Percentiles rank a stretch among this genome's conserved stretches.
phyloP scores from a whole-genome alignment of 345 rosid genomes.

The Gynandropsis gynandra region DNA sequence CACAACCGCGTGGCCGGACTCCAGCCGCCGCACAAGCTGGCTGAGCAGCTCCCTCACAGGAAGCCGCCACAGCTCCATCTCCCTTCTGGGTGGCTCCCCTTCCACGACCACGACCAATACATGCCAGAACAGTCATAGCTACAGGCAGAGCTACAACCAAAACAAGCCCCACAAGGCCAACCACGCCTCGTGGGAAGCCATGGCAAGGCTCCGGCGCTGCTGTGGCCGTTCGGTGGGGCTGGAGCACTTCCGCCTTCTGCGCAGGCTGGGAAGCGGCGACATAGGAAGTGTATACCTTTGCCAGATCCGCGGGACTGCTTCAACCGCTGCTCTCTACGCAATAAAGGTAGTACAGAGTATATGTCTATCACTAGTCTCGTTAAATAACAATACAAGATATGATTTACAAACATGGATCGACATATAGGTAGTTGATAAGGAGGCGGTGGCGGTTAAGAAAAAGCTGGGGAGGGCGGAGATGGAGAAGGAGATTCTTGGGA shows the following conservation, averaged over 20 bases:
- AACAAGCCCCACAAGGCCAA: constrained; percentile 94
- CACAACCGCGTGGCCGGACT: constrained; percentile 35
- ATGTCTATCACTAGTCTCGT: too few species aligned
- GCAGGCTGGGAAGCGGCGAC: constrained; percentile 85
- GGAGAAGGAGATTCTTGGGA: constrained; percentile 80
- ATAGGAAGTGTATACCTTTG: constrained; percentile 89
- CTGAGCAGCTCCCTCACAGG: constrained; percentile 76
- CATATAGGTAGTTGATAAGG: constrained; percentile 54
- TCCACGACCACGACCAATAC: constrained; percentile 20
- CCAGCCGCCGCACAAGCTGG: constrained; percentile 67
- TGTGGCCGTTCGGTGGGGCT: constrained; percentile 63
- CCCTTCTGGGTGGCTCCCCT: constrained; percentile 36
- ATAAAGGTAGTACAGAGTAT: constrained; percentile 48
- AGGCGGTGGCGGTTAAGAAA: constrained; percentile 76
- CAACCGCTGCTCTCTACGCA: constrained; percentile 57
- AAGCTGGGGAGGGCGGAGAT: constrained; percentile 79
- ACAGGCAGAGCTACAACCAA: constrained; percentile 8
- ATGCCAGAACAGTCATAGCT: constrained; percentile 14
- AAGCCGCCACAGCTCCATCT: constrained; percentile 70
- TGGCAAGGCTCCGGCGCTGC: constrained; percentile 44
- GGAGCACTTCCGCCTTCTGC: constrained; percentile 71
- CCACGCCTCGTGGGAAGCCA: constrained; percentile 83
- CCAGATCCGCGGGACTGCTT: constrained; percentile 63
- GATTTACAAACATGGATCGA: too few species aligned
- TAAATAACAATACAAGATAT: too few species aligned